These are phyloP conservation scores for Ochromonas danica DNA, from an alignment of 108 stramenopile species.

Conservation along the genomic window DNA sequence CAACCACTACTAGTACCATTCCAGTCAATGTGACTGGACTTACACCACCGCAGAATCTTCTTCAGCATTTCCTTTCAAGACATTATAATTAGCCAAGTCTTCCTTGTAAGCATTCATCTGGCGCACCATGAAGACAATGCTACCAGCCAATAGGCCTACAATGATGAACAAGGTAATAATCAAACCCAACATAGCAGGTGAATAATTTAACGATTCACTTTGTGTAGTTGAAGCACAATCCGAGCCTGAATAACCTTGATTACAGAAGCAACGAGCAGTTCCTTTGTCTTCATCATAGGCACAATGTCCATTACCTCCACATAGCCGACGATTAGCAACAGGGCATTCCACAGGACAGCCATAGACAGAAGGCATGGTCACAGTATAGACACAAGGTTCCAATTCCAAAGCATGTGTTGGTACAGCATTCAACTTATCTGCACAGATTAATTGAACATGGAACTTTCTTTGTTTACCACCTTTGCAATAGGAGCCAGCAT, in stretches of 20 bases:
- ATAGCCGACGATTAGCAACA: conserved; percentile 9
- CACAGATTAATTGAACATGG: conserved; percentile 8
- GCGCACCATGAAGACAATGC: conserved; percentile 10
- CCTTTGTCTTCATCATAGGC: conserved; percentile 32
- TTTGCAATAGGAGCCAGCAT: not conserved
- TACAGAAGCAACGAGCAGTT: conserved; percentile 30
- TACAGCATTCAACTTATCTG: conserved; percentile 22
- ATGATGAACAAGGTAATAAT: conserved; percentile 34
- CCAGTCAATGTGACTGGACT: too few species aligned
- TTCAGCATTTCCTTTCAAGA: not conserved
- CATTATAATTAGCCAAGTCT: conserved; percentile 30
- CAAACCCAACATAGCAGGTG: conserved; percentile 26
- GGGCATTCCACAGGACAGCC: conserved; percentile 32
- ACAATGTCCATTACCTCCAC: conserved; percentile 35
- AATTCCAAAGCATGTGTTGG: conserved; percentile 28
- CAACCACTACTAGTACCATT: too few species aligned
- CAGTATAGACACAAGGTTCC: conserved; percentile 1
- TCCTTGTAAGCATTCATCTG: conserved; percentile 34
- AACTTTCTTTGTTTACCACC: conserved; percentile 2
- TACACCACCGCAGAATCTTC: not conserved
- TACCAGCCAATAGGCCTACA: not conserved
- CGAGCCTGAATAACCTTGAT: conserved; percentile 26
- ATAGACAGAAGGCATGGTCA: conserved; percentile 36
- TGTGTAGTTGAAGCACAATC: conserved; percentile 4
- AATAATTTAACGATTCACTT: not conserved